Evolutionary conservation across 2,329 filamentous ascomycete genomes (phyloP), one percentile per base, ranked within the genome.

Genomic region (Verticillium albo-atrum): DNA sequence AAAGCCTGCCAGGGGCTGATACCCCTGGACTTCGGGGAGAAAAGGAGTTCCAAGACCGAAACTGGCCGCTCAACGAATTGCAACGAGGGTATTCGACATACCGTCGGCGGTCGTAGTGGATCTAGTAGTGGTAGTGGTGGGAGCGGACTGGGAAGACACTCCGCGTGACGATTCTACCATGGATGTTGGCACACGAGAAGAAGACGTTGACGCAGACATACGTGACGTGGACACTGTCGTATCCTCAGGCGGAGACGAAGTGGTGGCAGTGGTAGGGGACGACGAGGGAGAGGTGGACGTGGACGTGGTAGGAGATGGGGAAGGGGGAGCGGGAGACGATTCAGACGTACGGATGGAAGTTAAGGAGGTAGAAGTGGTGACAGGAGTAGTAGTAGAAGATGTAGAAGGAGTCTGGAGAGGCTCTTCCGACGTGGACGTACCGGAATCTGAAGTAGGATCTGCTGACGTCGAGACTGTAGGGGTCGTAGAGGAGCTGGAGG

Each of bases 231-330:
- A 63, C 60, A 56, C 59, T 60, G 62, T 59, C 56, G 58, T 59
- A 54, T 62, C 61, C 58, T 56, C 34, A 52, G 59, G 53, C 34
- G 64, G 60, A 47, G 59, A 60, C 60, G 60, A 63, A 32, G 58
- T 58, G 56, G 61, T 27, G 60, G 59, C 62, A 67, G 63, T 64
- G 60, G 67, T 58, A 61, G 64, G 65, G 53, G 67, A 68, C 63
- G 67, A 68, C 63, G 66, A 59, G 42, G 66, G 67, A 59, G 67
- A 66, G 62, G 69, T 68, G 60, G 67, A 66, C 61, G 68, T 68
- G 62, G 67, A 68, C 60, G 70, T 66, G 47, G 66, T 65, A 60
- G 72, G 65, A 59, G 73, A 71, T 54, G 68, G 67, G 34, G 64
- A 55, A 60, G 66, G 58, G 34, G 67, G 63, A 51, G 61, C n/a